phyloP scores from a whole-genome alignment of 352 stramenopile species.

The Globisporangium cystogenes region DNA sequence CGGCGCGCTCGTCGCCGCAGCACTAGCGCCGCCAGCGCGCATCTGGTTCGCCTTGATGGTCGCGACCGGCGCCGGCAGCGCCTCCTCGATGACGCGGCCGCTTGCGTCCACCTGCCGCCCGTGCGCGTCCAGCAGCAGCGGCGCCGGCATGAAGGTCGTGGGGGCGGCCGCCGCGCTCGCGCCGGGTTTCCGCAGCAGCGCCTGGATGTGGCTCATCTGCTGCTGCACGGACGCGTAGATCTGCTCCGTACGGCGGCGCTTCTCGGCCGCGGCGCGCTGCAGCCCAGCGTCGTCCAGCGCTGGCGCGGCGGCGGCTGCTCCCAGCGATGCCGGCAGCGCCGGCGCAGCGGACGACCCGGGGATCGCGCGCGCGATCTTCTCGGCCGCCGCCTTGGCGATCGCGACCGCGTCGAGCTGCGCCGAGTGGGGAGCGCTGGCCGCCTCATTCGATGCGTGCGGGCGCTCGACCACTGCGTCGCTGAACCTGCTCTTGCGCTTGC shows the following conservation, averaged over 20 bases:
- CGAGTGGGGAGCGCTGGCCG: not conserved
- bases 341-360: conserved; percentile 18
- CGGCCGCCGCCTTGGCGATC: conserved; percentile 60
- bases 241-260: conserved; percentile 56
- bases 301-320: not conserved
- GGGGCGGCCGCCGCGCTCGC: not conserved
- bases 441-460: conserved; percentile 4
- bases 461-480: conserved; percentile 46
- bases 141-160: conserved; percentile 63
- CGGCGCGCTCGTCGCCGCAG: not conserved
- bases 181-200: conserved; percentile 46
- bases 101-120: conserved; percentile 70
- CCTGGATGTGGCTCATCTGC: conserved; percentile 77
- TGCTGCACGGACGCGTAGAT: conserved; percentile 83
- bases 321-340: not conserved
- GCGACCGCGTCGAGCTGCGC: conserved; percentile 38
- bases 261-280: conserved; percentile 41
- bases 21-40: not conserved
- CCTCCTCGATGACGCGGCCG: conserved; percentile 64
- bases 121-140: conserved; percentile 71
- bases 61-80: conserved; percentile 27
- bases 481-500: conserved; percentile 84
- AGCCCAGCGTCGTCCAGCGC: conserved; percentile 30
- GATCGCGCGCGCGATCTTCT: conserved; percentile 66
- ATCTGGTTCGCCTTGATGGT: conserved; percentile 56